Percentiles rank a stretch among this genome's conserved stretches.
Conservation (phyloP, 2,329 filamentous ascomycete species). For the Trichophyton equinum region DNA sequence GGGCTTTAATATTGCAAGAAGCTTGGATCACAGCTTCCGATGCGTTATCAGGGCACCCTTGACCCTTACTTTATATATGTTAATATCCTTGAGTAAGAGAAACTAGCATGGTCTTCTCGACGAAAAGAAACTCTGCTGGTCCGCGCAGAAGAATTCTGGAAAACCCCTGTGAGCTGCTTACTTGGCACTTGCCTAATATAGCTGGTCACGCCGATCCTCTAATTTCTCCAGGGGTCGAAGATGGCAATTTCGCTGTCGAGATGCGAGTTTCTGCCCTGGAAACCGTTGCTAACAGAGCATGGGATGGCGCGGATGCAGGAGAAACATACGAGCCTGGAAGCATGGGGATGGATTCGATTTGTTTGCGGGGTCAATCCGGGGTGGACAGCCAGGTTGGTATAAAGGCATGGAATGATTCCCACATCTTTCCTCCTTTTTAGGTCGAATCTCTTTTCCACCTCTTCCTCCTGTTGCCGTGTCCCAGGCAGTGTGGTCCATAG, state of each 20-base stretch:
- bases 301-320: neutral
- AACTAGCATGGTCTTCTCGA: too few relatives aligned
- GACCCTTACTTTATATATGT: neutral
- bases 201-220: slow-evolving; percentile 1
- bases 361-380: slow-evolving; percentile 4
- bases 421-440: neutral
- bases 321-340: slow-evolving; percentile 4
- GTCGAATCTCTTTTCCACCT: neutral
- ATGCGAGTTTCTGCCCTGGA: slow-evolving; percentile 5
- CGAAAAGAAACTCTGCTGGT: too few relatives aligned
- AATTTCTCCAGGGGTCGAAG: slow-evolving; percentile 4
- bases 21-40: neutral
- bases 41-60: neutral
- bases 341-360: neutral
- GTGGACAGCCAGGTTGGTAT: neutral
- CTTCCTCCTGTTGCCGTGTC: slow-evolving; percentile 2
- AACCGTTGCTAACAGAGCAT: slow-evolving; percentile 6
- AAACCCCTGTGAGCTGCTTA: neutral
- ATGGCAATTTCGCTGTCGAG: neutral
- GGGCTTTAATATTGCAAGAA: neutral
- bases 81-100: too few relatives aligned
- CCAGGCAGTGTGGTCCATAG: slow-evolving; percentile 1
- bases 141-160: neutral
- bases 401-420: slow-evolving; percentile 1
- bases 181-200: slow-evolving; percentile 1